Evolutionary conservation across 192 early-diverging fungal species (phyloP), one percentile per base, ranked within the genome.

Genomic region (Geosiphon pyriformis): DNA sequence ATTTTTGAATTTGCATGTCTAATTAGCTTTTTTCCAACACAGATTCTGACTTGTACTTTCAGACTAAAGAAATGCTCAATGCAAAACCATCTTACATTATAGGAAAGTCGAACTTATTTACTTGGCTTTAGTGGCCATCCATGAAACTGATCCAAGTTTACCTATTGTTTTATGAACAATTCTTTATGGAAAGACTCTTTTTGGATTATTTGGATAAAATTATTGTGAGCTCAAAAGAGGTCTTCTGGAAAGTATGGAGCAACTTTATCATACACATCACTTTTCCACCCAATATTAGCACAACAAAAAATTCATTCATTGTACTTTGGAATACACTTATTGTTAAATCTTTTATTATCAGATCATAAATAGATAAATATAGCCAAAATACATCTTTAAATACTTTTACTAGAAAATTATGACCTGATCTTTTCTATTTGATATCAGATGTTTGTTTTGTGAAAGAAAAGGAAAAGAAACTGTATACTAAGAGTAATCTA

Each of bases 391-490:
- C 31, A 23, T 32, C 25, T 47, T 32, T 2, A 3, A 25, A 61
- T 8, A 50, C 47, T 32, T 64, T 31, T 15, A 64, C 61, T 51
- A 64, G 32, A 32, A 51, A 34, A 64, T 52, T 52, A 18, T n/a
- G 49, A 52, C 61, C 61, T 52, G 49, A 50, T 26, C 22, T 52
- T 64, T 64, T 49, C 2, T 64, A 33, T 52, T 32, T 64, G 48
- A n/a, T 64, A n/a, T n/a, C 6, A 33, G 30, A 64, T 64, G 61
- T 49, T 32, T 64, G 61, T 64, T 49, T 64, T 32, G 1, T 20
- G 3, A 64, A 49, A 52, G 61, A 49, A 25, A 49, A 64, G n/a
- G 61, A 63, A 63, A 63, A 25, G 48, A 34, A 30, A 52, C 61
- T 27, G n/a, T 1, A 22, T 12, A 51, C 6, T 33, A 20, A 51